Base-by-base conservation (phyloP, 2,329 filamentous ascomycete species). In the Colletotrichum somersetense region DNA sequence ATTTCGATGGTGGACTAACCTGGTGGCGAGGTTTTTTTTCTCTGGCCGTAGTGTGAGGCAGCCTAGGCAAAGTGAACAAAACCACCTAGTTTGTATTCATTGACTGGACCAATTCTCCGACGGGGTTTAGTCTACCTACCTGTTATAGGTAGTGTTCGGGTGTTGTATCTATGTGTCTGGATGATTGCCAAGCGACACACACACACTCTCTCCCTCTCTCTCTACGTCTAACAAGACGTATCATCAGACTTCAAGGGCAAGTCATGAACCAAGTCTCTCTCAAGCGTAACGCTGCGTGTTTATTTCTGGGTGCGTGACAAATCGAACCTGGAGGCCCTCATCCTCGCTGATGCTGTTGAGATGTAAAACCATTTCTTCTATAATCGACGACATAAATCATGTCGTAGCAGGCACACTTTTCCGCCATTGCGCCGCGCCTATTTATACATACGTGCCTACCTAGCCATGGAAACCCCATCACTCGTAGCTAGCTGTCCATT, bases 361-460 rank as follows among this genome's bases (percentile, higher is more conserved):
- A 57, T 40, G 35, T 33, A 12, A 10, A 33, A 20, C 33, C 33
- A 2, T 40, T 20, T 57, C 53, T 52, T 48, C 46, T 52, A 38
- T 62, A 30, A 52, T 30, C 33, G 20, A 57, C 33, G 11, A 57
- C 53, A 40, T 14, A 20, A 52, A 52, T 11, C 59, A 16, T 62
- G 46, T 30, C 33, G 10, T 38, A 16, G 26, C 35, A 23, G 64
- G 50, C 50, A 16, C 26, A 12, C n/a, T 48, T 40, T 14, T 16
- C n/a, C 48, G 44, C 35, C 18, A 16, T 38, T 12, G 52, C 40
- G 53, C 53, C 44, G 46, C 57, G 48, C 20, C 58, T 44, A 59
- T 50, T 26, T 14, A 59, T 59, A 64, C n/a, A 72, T 55, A 40
- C 46, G 20, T 46, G 12, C 69, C 57, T 53, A 16, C 65, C 57